Conservation (phyloP, 2,329 filamentous ascomycete genomes). For the Iodosphaeria phyllophila region DNA sequence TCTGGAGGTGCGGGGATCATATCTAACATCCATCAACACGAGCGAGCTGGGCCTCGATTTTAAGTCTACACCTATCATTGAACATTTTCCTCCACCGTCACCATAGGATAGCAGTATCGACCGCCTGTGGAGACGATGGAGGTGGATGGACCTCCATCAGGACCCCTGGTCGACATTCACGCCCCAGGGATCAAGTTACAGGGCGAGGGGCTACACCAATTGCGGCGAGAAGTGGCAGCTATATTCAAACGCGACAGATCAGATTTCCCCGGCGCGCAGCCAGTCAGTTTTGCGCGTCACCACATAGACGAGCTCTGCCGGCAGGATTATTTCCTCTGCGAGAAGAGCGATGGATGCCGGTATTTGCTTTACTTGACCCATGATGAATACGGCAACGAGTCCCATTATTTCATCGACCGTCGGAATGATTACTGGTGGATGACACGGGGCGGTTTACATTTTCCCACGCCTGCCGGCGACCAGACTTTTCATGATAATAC, state of each 20-base stretch:
- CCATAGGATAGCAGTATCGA: no score
- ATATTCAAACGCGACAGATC: conserved; percentile 52
- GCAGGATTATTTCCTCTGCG: conserved; percentile 90
- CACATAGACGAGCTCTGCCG: conserved; percentile 69
- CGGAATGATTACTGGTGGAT: conserved; percentile 95
- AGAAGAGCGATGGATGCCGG: conserved; percentile 92
- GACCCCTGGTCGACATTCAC: no score
- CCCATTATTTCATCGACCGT: conserved; percentile 87
- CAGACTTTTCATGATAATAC: conserved; percentile 60
- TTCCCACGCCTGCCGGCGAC: conserved; percentile 51
- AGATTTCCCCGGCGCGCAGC: conserved; percentile 78
- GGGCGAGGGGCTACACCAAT: conserved; percentile 34
- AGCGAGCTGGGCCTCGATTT: no score
- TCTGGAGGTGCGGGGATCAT: no score
- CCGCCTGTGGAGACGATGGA: no score
- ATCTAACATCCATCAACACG: no score
- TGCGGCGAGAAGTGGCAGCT: conserved; percentile 56
- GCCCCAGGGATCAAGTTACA: conserved; percentile 48
- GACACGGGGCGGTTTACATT: conserved; percentile 50
- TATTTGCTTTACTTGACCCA: conserved; percentile 81
- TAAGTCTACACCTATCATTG: no score
- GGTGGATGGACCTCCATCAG: no score
- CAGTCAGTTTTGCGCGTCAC: conserved; percentile 70
- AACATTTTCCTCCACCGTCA: no score
- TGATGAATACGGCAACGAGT: conserved; percentile 41